These are phyloP conservation scores for Aspergillus puulaauensis DNA, from an alignment of 2,329 filamentous ascomycete species.

Conservation along the genomic window DNA sequence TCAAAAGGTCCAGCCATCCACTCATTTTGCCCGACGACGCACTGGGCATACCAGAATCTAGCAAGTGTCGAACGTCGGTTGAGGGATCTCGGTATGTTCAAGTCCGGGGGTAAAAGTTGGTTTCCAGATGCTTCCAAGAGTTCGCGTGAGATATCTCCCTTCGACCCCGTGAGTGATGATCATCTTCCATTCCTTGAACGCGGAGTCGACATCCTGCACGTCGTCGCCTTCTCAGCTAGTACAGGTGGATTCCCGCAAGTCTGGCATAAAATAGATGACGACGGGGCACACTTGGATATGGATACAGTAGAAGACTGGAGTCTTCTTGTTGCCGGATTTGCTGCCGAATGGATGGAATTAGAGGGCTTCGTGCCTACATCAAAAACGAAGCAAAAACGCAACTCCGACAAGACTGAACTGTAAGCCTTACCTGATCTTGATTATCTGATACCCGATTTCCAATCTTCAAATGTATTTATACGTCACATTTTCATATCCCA, in stretches of 20 bases:
- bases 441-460: neutral
- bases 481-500: neutral
- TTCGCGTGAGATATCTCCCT: constrained; percentile 46
- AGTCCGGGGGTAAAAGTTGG: constrained; percentile 59
- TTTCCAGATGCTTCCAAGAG: constrained; percentile 64
- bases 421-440: constrained; percentile 32
- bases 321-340: constrained; percentile 77
- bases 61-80: constrained; percentile 72
- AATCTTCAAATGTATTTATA: constrained; percentile 1
- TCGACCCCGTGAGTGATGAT: constrained; percentile 71
- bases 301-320: constrained; percentile 84
- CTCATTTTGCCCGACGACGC: constrained; percentile 84
- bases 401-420: constrained; percentile 40
- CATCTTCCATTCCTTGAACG: constrained; percentile 86
- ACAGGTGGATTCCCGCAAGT: constrained; percentile 65
- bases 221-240: constrained; percentile 69
- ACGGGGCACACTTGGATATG: constrained; percentile 79
- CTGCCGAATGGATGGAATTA: constrained; percentile 89
- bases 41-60: constrained; percentile 87
- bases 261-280: constrained; percentile 85
- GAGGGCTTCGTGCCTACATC: constrained; percentile 51
- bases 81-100: constrained; percentile 64
- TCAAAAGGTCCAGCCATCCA: constrained; percentile 67
- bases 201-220: constrained; percentile 83
- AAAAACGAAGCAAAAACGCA: constrained; percentile 10